Evolutionary conservation across 768 basidiomycete genomes (phyloP), one percentile per base, ranked within the genome.

Genomic region (Kwoniella europaea): DNA sequence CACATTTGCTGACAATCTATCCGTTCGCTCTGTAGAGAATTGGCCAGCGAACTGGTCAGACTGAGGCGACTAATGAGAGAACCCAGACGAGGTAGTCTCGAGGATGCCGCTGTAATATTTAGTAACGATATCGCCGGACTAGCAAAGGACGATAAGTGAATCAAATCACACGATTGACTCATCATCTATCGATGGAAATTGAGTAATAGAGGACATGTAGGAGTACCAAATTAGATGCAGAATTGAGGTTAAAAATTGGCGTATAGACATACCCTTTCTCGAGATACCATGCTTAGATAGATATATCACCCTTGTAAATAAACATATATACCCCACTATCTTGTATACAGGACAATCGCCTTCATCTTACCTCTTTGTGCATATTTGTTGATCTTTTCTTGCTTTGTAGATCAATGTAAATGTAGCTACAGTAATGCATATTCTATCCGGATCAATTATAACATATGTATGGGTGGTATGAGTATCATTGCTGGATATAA

Each of bases 31-130:
- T 56, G 18, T 27, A 80, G 79, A 15, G 72, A 75, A 18, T 58
- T 80, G 4, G 71, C 73, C 13, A 65, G 46, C 16, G 79, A 80
- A 54, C 60, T 80, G 22, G 59, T 67, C 2, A 70, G 74, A 43
- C 59, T 80, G 35, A 70, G 75, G 24, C 52, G 79, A 3, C 58
- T 78, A 29, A 78, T 78, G 71, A 69, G 77, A 43, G 75, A 72
- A 54, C 70, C 60, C 18, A 29, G 54, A 27, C 29, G 69, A 53
- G 59, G 52, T n/a, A 71, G 69, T 58, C 43, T 71, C 7, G 59
- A 61, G n/a, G 64, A 70, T 56, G 68, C 68, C 6, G 65, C 65
- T 27, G 65, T 67, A 10, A 43, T 60, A 16, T 67, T 57, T 22
- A 57, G 56, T n/a, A 59, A 52, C 20, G 65, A 67, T 41, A 46